Conservation (phyloP, 306 rosid species). For the Cucurbita maxima region DNA sequence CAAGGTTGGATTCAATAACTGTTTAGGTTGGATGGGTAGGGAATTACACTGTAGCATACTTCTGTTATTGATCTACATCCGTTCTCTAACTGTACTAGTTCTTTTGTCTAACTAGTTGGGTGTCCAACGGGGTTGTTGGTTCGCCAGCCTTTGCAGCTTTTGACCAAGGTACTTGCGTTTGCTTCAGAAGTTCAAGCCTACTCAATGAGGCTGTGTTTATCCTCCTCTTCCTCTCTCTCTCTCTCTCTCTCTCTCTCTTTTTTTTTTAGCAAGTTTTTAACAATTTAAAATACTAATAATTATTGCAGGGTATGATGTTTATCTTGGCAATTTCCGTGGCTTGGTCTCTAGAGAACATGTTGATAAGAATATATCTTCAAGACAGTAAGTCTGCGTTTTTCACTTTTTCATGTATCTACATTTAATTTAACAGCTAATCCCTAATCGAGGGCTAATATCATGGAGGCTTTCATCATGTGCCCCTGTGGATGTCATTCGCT, state of each 20-base stretch:
- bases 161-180: constrained; percentile 66
- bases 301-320: constrained; percentile 69
- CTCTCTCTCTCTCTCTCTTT: not conserved
- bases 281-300: not conserved
- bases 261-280: not conserved
- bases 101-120: constrained; percentile 49
- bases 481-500: not conserved
- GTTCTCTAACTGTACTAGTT: not conserved
- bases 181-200: not conserved
- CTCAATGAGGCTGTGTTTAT: constrained; percentile 5
- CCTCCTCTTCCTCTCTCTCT: not conserved
- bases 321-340: constrained; percentile 73
- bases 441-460: not conserved
- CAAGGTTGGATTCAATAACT: not conserved
- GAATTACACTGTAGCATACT: not conserved
- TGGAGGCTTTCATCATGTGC: not conserved
- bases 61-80: not conserved
- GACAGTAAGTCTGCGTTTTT: constrained; percentile 37
- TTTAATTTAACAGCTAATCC: not conserved
- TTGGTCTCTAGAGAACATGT: constrained; percentile 74
- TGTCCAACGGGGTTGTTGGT: constrained; percentile 92
- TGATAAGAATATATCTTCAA: constrained; percentile 58
- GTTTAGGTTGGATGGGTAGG: not conserved
- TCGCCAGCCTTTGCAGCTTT: constrained; percentile 97
- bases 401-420: not conserved